These are phyloP conservation scores for Teratosphaeria viscida DNA, from an alignment of 2,329 filamentous ascomycete species.

Conservation along the genomic window DNA sequence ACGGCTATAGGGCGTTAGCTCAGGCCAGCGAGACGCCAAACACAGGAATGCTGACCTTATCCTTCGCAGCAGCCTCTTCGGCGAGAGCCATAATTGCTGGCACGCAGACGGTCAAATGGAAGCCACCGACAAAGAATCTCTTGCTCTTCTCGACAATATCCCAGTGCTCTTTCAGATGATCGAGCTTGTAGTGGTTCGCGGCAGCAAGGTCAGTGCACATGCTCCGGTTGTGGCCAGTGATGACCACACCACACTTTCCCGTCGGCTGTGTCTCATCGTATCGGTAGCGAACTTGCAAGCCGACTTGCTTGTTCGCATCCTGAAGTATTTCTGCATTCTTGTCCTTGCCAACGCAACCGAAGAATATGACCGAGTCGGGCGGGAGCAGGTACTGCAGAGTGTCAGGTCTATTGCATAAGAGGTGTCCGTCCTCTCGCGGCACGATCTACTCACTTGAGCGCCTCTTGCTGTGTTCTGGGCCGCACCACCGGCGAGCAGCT, in stretches of 20 bases:
- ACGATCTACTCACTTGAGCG: conserved; percentile 50
- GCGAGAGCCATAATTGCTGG: conserved; percentile 81
- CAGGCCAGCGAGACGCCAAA: neutral
- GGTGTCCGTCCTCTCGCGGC: neutral
- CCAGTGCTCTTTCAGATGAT: conserved; percentile 94
- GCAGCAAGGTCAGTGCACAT: conserved; percentile 93
- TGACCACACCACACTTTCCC: conserved; percentile 89
- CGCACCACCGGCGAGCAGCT: conserved; percentile 89
- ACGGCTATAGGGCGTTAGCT: conserved; percentile 38
- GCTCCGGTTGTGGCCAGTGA: conserved; percentile 90
- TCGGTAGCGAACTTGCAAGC: conserved; percentile 88
- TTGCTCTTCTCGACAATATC: conserved; percentile 77
- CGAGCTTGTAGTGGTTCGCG: conserved; percentile 92
- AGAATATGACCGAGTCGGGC: conserved; percentile 79
- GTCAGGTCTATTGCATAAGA: neutral
- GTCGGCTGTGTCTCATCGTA: conserved; percentile 76
- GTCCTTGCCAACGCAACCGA: conserved; percentile 90
- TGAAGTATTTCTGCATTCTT: conserved; percentile 85
- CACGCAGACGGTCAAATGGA: conserved; percentile 93
- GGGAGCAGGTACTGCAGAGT: conserved; percentile 68
- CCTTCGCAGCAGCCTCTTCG: conserved; percentile 74
- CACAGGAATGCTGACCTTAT: conserved; percentile 53
- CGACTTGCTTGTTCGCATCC: conserved; percentile 76
- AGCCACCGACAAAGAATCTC: conserved; percentile 88
- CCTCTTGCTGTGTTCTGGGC: conserved; percentile 96